Conservation (phyloP, 768 basidiomycete species). For the Phylloporus sp. region DNA sequence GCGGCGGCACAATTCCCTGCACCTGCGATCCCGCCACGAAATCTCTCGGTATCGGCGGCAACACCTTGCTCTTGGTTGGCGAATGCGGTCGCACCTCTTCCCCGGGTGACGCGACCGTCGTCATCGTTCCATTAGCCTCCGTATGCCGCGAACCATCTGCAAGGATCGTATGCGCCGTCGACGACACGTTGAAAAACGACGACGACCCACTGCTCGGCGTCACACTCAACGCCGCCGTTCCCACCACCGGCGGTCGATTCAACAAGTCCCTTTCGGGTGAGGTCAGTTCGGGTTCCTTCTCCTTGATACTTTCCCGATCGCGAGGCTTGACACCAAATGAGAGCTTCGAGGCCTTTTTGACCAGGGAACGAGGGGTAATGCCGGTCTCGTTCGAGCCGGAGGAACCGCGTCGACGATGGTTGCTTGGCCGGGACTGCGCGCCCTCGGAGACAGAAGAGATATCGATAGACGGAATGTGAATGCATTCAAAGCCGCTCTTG, state of each 20-base stretch:
- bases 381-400: slow-evolving; percentile 49
- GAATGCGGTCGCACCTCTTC: slow-evolving; percentile 43
- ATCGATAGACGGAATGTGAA: slow-evolving; percentile 92
- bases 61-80: slow-evolving; percentile 54
- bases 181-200: slow-evolving; percentile 79
- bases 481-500: slow-evolving; percentile 91
- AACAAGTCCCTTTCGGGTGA: slow-evolving; percentile 45
- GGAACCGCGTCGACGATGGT: slow-evolving; percentile 43
- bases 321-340: slow-evolving; percentile 66
- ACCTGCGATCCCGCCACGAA: slow-evolving; percentile 36
- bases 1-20: slow-evolving; percentile 7
- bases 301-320: slow-evolving; percentile 41
- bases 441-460: slow-evolving; percentile 60
- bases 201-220: slow-evolving; percentile 74
- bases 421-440: slow-evolving; percentile 30
- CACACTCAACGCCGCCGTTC: slow-evolving; percentile 50
- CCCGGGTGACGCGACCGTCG: slow-evolving; percentile 17
- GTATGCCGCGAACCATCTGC: slow-evolving; percentile 32
- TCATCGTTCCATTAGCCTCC: slow-evolving; percentile 22
- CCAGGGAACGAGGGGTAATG: slow-evolving; percentile 48
- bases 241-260: slow-evolving; percentile 39
- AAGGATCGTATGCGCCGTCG: slow-evolving; percentile 42
- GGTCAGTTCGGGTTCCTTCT: slow-evolving; percentile 38
- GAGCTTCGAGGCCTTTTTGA: slow-evolving; percentile 72
- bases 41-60: slow-evolving; percentile 81